Base-by-base conservation (phyloP, 2,329 filamentous ascomycete genomes). In the Neonectria sp. region DNA sequence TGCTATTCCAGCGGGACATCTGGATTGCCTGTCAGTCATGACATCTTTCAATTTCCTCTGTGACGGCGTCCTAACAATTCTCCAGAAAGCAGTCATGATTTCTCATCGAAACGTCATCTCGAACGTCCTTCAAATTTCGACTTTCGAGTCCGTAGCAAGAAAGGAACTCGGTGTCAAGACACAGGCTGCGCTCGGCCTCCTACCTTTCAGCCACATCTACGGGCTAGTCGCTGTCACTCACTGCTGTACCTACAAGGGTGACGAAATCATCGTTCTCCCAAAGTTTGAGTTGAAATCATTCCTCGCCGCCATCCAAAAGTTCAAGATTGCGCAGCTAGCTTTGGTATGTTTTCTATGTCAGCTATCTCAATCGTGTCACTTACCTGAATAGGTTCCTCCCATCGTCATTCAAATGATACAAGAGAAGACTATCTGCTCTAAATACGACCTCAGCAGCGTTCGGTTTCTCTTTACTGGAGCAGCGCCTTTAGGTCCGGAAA, bases 181-280 rank as follows among this genome's bases (percentile, higher is more conserved):
- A 11, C 55, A 58, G 40, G 40, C 35, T 6, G 55, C 58, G 31
- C 83, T 94, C 0, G 92, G 92, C 3, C 83, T 95, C 9, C 82
- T 95, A 4, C 93, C 93, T 0, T 87, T 93, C 74, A 94, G 91
- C 68, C 93, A 96, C 76, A 95, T 95, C 68, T 95, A 95, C 76
- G 89, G 88, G 1, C 81, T 96, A 13, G 88, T 95, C n/a, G 4
- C 89, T 94, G 7, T 93, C 65, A 89, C 88, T 45, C 92, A 94
- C 75, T 79, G 84, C 0, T 87, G 86, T 12, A 82, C 88, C 0
- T 95, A 90, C 74, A 86, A 91, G 9, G 93, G 93, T 7, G 93
- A 96, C 70, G 87, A 89, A 63, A 85, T 92, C 1, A 85, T 95
- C 45, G 85, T 95, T 5, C 82, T 96, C 43, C 90, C 87, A 21